Percentiles rank a stretch among this genome's conserved stretches.
Conservation (phyloP, 352 stramenopile species). For the Pythium sp. region DNA sequence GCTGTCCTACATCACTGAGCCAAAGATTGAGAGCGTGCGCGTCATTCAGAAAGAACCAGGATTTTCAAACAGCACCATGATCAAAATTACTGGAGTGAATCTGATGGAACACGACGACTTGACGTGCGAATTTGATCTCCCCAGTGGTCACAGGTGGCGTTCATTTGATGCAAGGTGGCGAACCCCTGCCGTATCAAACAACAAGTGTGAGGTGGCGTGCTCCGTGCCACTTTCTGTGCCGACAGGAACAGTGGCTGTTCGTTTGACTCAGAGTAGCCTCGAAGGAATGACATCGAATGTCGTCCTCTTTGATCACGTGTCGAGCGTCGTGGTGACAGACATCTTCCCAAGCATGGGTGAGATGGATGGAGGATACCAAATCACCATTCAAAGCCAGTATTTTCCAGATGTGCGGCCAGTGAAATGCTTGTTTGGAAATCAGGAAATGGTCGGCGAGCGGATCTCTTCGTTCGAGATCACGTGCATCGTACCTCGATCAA, state of each 20-base stretch:
- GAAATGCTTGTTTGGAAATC: constrained; percentile 18
- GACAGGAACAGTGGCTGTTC: constrained; percentile 12
- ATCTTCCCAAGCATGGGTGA: constrained; percentile 14
- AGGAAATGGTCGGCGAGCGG: constrained; percentile 12
- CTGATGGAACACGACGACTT: not conserved
- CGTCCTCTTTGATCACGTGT: constrained; percentile 19
- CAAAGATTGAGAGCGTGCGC: constrained; percentile 9
- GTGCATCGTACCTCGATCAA: constrained; percentile 16
- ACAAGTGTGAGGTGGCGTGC: constrained; percentile 3
- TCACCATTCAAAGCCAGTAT: constrained; percentile 16
- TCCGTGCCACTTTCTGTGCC: constrained; percentile 5
- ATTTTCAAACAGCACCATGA: not conserved
- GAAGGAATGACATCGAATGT: constrained; percentile 18
- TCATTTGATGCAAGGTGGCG: constrained; percentile 13
- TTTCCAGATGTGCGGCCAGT: constrained; percentile 19
- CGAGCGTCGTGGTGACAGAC: constrained; percentile 9
- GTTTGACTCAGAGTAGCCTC: not conserved
- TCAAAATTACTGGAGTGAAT: not conserved
- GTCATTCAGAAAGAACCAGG: not conserved
- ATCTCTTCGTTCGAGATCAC: constrained; percentile 18
- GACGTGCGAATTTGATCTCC: constrained; percentile 13
- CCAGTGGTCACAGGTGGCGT: not conserved
- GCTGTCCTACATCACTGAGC: constrained; percentile 22
- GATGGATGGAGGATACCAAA: constrained; percentile 20
- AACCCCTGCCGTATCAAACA: not conserved